These are phyloP conservation scores for Oryza australiensis DNA, from an alignment of 176 grass and related monocot genomes.

Conservation along the genomic window DNA sequence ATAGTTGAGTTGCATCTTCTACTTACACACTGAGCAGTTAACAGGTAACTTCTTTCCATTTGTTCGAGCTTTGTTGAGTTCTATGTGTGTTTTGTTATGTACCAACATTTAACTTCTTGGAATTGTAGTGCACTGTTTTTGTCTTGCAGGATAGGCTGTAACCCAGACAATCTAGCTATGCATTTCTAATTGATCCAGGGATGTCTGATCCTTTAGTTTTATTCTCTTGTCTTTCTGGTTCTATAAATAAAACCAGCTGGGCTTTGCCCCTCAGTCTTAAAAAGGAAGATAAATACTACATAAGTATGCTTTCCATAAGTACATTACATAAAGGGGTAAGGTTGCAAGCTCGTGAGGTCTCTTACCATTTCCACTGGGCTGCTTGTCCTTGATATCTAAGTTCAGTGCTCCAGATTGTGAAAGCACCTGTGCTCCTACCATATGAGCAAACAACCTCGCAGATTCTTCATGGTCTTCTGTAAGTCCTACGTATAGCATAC, in stretches of 20 bases:
- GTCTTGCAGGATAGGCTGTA: not conserved
- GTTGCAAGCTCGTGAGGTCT: not conserved
- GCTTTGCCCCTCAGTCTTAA: not conserved
- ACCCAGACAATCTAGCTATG: not conserved
- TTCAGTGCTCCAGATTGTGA: constrained; percentile 63
- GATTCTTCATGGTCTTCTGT: constrained; percentile 96
- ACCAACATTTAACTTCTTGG: not conserved
- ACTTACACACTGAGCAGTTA: not conserved
- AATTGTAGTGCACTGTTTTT: not conserved
- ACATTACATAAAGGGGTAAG: constrained; percentile 6
- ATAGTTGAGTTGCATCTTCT: not conserved
- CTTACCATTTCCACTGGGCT: constrained; percentile 52
- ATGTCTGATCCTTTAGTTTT: not conserved
- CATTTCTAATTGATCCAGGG: not conserved
- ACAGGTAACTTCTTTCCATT: constrained; percentile 1
- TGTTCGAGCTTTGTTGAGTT: not conserved
- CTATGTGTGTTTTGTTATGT: constrained; percentile 13
- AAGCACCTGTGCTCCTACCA: constrained; percentile 97
- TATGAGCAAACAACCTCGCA: constrained; percentile 81
- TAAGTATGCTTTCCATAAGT: not conserved
- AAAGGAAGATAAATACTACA: not conserved
- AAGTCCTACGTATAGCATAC: constrained; percentile 90
- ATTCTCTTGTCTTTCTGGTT: not conserved
- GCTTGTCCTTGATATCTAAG: constrained; percentile 56
- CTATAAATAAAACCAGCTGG: not conserved